Evolutionary conservation across 768 basidiomycete species (phyloP).

Genomic region (Epithele typhae): DNA sequence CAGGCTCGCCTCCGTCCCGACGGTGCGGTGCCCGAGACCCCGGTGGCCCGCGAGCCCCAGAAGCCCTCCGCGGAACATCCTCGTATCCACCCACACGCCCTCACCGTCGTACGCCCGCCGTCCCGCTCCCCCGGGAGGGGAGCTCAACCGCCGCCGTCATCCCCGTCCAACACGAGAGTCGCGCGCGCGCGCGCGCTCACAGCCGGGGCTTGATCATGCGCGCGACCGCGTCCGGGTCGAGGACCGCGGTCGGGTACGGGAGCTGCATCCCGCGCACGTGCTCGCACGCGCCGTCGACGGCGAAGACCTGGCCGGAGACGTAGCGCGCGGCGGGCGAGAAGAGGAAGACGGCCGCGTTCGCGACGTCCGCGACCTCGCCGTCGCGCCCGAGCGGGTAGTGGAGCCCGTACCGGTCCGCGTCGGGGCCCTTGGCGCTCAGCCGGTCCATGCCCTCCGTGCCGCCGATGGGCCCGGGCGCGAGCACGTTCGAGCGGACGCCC

Average conservation of each 20-base stretch:
- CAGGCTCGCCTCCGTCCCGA: constrained; percentile 1
- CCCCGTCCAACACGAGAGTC: not conserved
- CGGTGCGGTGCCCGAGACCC: not conserved
- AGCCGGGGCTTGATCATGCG: constrained; percentile 46
- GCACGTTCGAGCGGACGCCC: constrained; percentile 88
- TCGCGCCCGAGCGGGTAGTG: constrained; percentile 43
- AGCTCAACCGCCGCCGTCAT: not conserved
- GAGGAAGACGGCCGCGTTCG: constrained; percentile 70
- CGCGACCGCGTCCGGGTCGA: constrained; percentile 52
- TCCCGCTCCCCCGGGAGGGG: not conserved
- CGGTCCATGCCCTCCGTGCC: constrained; percentile 73
- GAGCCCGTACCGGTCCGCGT: constrained; percentile 13
- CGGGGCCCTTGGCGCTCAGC: constrained; percentile 30
- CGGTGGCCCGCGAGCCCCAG: not conserved
- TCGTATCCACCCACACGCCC: not conserved
- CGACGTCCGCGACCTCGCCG: constrained; percentile 61
- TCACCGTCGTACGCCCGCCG: not conserved
- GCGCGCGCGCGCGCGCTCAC: constrained; percentile 11
- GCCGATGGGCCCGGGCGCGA: constrained; percentile 78
- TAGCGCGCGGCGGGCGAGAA: constrained; percentile 78
- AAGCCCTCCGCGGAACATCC: not conserved
- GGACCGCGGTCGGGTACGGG: constrained; percentile 60
- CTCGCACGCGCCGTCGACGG: constrained; percentile 63
- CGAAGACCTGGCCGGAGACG: constrained; percentile 72
- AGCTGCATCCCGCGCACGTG: constrained; percentile 44